phyloP scores from a whole-genome alignment of 202 grass and related monocot genomes.

The Sporobolus alterniflorus region DNA sequence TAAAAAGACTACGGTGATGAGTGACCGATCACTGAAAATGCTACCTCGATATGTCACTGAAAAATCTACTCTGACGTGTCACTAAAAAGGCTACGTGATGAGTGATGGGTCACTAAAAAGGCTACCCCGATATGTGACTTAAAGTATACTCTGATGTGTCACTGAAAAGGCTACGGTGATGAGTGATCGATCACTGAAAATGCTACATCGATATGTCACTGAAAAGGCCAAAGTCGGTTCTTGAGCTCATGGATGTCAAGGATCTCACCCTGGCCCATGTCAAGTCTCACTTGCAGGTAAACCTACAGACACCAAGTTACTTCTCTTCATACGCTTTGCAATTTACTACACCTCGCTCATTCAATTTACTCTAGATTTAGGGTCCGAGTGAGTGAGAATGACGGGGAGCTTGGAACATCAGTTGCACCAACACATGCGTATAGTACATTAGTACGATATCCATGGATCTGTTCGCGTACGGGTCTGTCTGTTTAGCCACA shows the following conservation, averaged over 20 bases:
- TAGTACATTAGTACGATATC: too few relatives aligned
- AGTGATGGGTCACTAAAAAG: too few relatives aligned
- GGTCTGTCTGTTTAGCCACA: constrained; percentile 35
- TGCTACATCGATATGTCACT: too few relatives aligned
- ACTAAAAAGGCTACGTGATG: too few relatives aligned
- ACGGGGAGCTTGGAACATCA: neutral
- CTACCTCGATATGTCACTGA: too few relatives aligned
- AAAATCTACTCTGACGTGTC: too few relatives aligned
- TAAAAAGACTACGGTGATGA: too few relatives aligned
- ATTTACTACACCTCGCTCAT: neutral
- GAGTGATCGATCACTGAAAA: too few relatives aligned
- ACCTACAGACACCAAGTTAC: neutral
- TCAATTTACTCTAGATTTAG: neutral
- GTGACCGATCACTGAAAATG: too few relatives aligned
- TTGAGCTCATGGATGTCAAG: constrained; percentile 98
- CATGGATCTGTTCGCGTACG: constrained; percentile 19
- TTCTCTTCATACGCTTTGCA: neutral
- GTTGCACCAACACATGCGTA: constrained; percentile 33
- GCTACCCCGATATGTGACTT: too few relatives aligned
- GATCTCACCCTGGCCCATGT: constrained; percentile 98
- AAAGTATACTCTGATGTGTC: too few relatives aligned
- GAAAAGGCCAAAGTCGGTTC: constrained; percentile 90
- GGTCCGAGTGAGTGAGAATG: neutral
- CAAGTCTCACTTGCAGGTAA: constrained; percentile 97
- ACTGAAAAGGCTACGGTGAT: too few relatives aligned